Conservation (phyloP, 148 eudicot genomes). For the Salicornia ramosissima region DNA sequence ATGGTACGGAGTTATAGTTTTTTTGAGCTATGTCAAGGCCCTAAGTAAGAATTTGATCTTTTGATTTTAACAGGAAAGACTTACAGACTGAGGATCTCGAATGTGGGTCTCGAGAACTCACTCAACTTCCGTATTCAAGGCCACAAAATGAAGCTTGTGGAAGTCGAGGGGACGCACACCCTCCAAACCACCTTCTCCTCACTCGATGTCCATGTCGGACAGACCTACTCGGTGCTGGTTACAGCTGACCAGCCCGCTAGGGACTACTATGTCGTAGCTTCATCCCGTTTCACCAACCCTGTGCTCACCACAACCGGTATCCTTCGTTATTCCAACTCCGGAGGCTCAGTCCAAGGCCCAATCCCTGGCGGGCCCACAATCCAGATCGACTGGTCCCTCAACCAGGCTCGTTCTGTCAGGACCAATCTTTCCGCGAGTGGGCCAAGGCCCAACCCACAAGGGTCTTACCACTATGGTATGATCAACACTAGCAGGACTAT, state of each 20-base stretch:
- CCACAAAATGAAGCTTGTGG: slow-evolving; percentile 79
- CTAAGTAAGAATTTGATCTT: not conserved
- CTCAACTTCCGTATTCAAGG: slow-evolving; percentile 90
- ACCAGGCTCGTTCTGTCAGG: slow-evolving; percentile 93
- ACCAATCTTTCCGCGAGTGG: slow-evolving; percentile 95
- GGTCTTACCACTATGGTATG: slow-evolving; percentile 94
- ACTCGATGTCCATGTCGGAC: slow-evolving; percentile 85
- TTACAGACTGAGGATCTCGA: slow-evolving; percentile 84
- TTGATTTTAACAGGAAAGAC: slow-evolving; percentile 58
- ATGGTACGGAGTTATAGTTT: too few relatives aligned
- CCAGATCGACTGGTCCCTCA: slow-evolving; percentile 81
- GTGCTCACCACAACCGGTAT: slow-evolving; percentile 54
- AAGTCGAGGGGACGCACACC: slow-evolving; percentile 96
- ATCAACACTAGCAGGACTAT: slow-evolving; percentile 76
- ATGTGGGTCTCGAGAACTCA: slow-evolving; percentile 80
- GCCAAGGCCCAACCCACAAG: slow-evolving; percentile 97
- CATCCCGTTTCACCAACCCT: slow-evolving; percentile 71
- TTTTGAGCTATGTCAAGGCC: too few relatives aligned
- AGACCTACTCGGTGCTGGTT: slow-evolving; percentile 78
- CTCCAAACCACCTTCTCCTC: slow-evolving; percentile 76
- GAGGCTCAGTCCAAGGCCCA: slow-evolving; percentile 61
- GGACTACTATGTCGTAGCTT: slow-evolving; percentile 81
- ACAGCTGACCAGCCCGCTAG: slow-evolving; percentile 78
- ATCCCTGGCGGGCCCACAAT: slow-evolving; percentile 91
- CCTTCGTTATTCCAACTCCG: slow-evolving; percentile 74